Base-by-base conservation (phyloP, 2,329 filamentous ascomycete genomes). In the Hypomyces perniciosus region DNA sequence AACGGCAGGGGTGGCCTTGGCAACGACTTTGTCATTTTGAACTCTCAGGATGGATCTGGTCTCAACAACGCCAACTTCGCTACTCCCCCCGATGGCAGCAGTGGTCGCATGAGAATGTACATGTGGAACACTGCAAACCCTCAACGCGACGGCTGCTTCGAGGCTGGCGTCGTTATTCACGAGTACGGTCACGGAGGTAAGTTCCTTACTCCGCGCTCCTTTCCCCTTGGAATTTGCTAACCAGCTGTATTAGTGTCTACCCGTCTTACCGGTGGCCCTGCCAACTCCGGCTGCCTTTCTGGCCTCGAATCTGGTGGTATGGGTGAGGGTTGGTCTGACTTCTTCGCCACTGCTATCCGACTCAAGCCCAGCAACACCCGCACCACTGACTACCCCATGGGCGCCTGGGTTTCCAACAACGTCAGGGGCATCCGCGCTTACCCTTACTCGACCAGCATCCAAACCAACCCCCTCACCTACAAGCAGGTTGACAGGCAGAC, bases 101-200 rank as follows among this genome's bases (percentile, higher is more conserved):
- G 66, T 2, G 75, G 73, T 10, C 72, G 77, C 30, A 83, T 84
- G 80, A 63, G 75, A 26, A 82, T 83, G 79, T 81, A 75, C 60
- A 63, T 83, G 44, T 84, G 77, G 76, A 74, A 68, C 7, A 56
- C 58, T 8, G 70, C 74, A 6, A 73, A 63, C 0, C 77, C 77
- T 0, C 60, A 68, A 49, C 71, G 79, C 6, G 80, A 83, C 62
- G 74, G 73, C 52, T 65, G 72, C n/a, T 83, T 84, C 55, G 80
- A 84, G 44, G 74, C 77, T 5, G 76, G 78, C 51, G 77, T 84
- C 13, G 71, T 84, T 26, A 76, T 84, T 54, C 81, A 84, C 67
- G 78, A 81, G 60, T 80, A 75, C 60, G 78, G 73, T 1, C 77
- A 80, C 64, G 75, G 74, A 28, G 52, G 69, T 72, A 58, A 65